These are phyloP conservation scores for Rhynchosporium secalis DNA, from an alignment of 2,329 filamentous ascomycete genomes.

Conservation along the genomic window DNA sequence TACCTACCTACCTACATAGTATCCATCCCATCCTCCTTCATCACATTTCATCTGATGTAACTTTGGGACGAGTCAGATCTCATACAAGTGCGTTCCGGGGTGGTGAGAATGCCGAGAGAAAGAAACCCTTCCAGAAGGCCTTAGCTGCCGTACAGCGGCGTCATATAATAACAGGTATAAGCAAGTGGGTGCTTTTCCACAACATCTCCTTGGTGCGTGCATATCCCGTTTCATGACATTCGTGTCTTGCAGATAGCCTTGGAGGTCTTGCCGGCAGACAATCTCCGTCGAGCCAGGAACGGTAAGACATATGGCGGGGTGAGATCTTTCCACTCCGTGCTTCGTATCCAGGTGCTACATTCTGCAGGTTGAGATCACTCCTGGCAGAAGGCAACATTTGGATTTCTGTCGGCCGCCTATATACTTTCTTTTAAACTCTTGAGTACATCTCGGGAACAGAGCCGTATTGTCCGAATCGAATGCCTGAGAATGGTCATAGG, in stretches of 20 bases:
- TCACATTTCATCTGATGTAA: background rate
- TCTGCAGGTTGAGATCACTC: background rate
- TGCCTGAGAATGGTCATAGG: background rate
- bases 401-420: background rate
- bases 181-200: background rate
- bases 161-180: no score
- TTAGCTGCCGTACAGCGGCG: constrained; percentile 4
- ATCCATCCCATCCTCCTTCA: background rate
- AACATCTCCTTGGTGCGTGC: background rate
- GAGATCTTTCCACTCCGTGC: background rate
- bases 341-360: background rate
- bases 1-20: no score
- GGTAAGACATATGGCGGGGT: background rate
- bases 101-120: background rate
- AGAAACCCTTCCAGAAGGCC: constrained; percentile 3
- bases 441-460: background rate
- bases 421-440: background rate
- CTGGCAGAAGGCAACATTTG: background rate
- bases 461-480: background rate
- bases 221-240: background rate
- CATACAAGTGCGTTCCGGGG: background rate
- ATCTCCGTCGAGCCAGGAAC: background rate
- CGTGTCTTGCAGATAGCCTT: constrained; percentile 11
- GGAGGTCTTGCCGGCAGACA: background rate
- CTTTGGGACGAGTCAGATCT: background rate